Base-by-base conservation (phyloP, 192 early-diverging fungal species). In the Spizellomyces sp. region DNA sequence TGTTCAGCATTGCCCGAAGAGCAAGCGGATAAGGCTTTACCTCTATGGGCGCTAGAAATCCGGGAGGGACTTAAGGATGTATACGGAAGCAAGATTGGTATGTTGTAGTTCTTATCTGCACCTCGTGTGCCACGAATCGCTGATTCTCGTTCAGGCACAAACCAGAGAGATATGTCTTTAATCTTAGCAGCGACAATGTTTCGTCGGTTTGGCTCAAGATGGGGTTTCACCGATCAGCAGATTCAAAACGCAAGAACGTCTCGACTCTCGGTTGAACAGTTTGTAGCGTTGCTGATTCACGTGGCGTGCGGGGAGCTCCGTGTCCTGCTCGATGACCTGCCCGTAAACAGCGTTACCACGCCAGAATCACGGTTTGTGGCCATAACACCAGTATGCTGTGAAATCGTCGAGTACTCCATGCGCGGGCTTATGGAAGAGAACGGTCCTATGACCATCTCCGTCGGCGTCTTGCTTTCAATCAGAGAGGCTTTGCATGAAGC, bases 241-340 rank as follows among this genome's bases (percentile, higher is more conserved):
- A 56, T 22, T 22, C n/a, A n/a, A 56, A 56, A 36, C 3, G 27
- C 27, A 36, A 36, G 27, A 36, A 36, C 27, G 27, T 36, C 27
- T 36, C 27, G 27, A 0, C 54, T 61, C 14, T 66, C 70, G 10
- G 27, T 22, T 36, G 57, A 58, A 44, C 63, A 67, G 17, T 67
- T 67, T 44, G 54, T 19, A 2, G 61, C 72, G 10, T 19, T 74
- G 27, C 48, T 74, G 45, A 22, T 67, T 19, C 72, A 74, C 44
- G 22, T 67, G 17, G 63, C 72, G 1, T 62, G 72, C 10, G 72
- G 50, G 4, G 72, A 74, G 46, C 45, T 58, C 22, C 72, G 72
- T 19, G 50, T 74, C 0, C 52, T 66, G 8, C 64, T 74, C 15
- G 72, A 74, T 21, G 72, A 74, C 44, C 9, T 41, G 9, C 48